A percentile compares a stretch with the other conserved stretches of the same genome.
Conservation (phyloP, 805 yeast genomes). For the Myxozyma neotropica region DNA sequence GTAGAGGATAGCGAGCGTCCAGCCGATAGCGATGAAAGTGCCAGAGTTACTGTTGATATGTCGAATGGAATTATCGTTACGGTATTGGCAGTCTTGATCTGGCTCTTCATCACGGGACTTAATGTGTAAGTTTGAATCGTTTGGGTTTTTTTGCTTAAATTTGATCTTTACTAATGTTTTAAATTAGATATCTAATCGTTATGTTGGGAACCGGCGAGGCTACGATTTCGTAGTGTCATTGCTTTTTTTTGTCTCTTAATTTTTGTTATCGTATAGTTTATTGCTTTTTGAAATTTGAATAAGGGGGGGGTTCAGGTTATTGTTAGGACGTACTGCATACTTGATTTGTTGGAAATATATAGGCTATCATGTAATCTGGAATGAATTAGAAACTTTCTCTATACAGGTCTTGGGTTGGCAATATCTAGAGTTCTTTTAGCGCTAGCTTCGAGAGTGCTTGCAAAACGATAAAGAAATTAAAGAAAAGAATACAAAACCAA, state of each 20-base stretch:
- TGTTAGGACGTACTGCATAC: too few relatives aligned
- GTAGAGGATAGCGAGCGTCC: not conserved
- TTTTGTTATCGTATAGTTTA: not conserved
- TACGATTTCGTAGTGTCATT: not conserved
- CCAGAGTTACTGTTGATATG: slow-evolving; percentile 33
- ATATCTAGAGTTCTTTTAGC: too few relatives aligned
- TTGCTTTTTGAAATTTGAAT: not conserved
- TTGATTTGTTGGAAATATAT: too few relatives aligned
- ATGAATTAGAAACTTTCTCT: too few relatives aligned
- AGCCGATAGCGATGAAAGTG: not conserved
- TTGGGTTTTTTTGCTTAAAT: not conserved
- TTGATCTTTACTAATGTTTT: not conserved
- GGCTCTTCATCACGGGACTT: slow-evolving; percentile 70
- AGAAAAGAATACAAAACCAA: too few relatives aligned
- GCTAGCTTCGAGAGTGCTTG: too few relatives aligned
- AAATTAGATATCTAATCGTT: slow-evolving; percentile 46
- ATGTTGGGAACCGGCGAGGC: slow-evolving; percentile 52
- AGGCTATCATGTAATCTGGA: too few relatives aligned
- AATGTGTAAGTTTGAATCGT: slow-evolving; percentile 56
- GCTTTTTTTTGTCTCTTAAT: not conserved
- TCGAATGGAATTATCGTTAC: slow-evolving; percentile 65
- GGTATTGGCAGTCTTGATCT: slow-evolving; percentile 55
- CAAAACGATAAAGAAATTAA: too few relatives aligned
- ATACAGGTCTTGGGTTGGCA: too few relatives aligned
- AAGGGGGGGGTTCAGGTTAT: too few relatives aligned